phyloP scores from a whole-genome alignment of 257 asterid genomes.

The Nicotiana undulata region DNA sequence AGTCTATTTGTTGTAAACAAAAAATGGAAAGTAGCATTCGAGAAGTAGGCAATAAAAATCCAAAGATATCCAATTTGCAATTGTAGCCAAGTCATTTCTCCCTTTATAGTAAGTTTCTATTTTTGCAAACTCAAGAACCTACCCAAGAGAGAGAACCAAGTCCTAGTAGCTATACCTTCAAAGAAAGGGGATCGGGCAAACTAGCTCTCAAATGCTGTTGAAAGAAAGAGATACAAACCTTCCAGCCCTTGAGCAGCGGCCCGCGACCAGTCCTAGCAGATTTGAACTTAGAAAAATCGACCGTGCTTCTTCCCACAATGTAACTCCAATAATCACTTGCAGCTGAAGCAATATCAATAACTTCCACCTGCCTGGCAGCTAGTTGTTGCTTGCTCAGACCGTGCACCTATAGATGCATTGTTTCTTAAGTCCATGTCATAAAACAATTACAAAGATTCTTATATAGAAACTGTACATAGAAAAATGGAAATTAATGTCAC shows the following conservation, averaged over 20 bases:
- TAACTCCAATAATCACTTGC: conserved; percentile 78
- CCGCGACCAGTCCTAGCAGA: conserved; percentile 68
- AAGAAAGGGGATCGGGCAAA: not conserved
- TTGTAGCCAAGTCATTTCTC: not conserved
- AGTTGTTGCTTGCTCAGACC: conserved; percentile 56
- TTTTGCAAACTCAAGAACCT: not conserved
- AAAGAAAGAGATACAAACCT: conserved; percentile 40
- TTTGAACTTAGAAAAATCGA: conserved; percentile 55
- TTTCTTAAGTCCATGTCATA: not conserved
- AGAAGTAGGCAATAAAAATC: not conserved
- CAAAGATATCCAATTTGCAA: not conserved
- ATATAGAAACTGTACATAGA: not conserved
- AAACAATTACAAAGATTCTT: not conserved
- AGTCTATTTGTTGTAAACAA: not conserved
- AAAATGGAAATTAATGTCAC: not conserved
- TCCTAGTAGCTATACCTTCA: not conserved
- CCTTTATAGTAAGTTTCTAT: not conserved
- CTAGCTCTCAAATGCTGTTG: not conserved
- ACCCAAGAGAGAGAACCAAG: not conserved
- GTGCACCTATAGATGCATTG: conserved; percentile 43
- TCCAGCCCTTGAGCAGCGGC: conserved; percentile 70
- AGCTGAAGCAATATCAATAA: conserved; percentile 55
- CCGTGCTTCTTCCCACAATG: conserved; percentile 45
- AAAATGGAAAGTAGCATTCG: not conserved
- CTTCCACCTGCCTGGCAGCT: conserved; percentile 58